Percentiles rank a stretch among this genome's conserved stretches.
phyloP scores from a whole-genome alignment of 2,329 filamentous ascomycete genomes.

The Aspergillus sp. region DNA sequence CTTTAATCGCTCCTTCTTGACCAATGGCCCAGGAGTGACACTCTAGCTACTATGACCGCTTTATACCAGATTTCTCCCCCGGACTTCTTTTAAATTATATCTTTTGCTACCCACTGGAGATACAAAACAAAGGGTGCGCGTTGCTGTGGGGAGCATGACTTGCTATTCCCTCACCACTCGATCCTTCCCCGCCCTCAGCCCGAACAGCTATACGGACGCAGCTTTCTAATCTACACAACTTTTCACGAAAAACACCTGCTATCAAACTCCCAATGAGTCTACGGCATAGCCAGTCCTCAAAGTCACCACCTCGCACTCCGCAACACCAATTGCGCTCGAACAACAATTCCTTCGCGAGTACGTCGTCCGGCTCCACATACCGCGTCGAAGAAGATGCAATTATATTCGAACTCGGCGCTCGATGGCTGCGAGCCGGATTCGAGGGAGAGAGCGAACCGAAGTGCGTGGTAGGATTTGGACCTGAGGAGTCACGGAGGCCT shows the following conservation, averaged over 20 bases:
- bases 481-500: conserved; percentile 71
- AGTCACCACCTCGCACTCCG: conserved; percentile 61
- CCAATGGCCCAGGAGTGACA: neutral
- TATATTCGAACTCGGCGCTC: conserved; percentile 78
- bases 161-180: neutral
- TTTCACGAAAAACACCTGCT: conserved; percentile 4
- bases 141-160: neutral
- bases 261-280: conserved; percentile 23
- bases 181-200: neutral
- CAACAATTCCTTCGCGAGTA: conserved; percentile 53
- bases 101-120: neutral
- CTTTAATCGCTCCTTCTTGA: neutral
- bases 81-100: neutral
- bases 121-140: neutral
- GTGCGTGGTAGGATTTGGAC: conserved; percentile 71
- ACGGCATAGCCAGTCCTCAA: conserved; percentile 30
- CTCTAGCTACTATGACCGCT: neutral
- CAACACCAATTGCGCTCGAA: conserved; percentile 47
- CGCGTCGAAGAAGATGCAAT: conserved; percentile 79
- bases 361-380: conserved; percentile 57
- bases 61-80: neutral
- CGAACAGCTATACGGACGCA: neutral
- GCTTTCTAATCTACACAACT: conserved; percentile 4
- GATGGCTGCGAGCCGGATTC: conserved; percentile 79
- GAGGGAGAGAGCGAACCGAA: conserved; percentile 75